These are phyloP conservation scores for Lasiodiplodia hormozganensis DNA, from an alignment of 2,329 filamentous ascomycete species.

Conservation along the genomic window DNA sequence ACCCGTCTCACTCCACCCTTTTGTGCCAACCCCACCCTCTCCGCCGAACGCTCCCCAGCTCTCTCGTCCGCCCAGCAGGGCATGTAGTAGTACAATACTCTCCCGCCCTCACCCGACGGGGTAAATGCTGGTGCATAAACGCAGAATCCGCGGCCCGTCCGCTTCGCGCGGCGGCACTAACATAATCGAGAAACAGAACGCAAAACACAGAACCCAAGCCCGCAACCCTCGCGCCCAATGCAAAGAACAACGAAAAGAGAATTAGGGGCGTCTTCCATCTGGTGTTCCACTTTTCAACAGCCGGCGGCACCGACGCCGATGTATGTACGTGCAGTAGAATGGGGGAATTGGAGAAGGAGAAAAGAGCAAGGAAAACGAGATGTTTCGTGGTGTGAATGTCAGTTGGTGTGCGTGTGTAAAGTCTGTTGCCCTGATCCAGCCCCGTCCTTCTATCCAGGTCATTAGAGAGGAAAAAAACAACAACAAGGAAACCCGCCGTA, in stretches of 20 bases:
- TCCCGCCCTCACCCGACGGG: conserved; percentile 31
- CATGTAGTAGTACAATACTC: conserved; percentile 32
- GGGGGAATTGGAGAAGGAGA: not conserved
- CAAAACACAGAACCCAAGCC: conserved; percentile 35
- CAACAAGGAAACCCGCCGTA: conserved; percentile 8
- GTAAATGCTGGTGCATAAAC: conserved; percentile 39
- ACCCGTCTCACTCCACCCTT: conserved; percentile 29
- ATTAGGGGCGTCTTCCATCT: conserved; percentile 9
- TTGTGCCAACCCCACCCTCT: conserved; percentile 16
- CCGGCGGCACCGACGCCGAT: conserved; percentile 21
- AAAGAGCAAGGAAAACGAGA: conserved; percentile 26
- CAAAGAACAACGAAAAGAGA: conserved; percentile 18
- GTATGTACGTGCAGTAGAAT: conserved; percentile 24
- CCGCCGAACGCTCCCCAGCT: conserved; percentile 28
- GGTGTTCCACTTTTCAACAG: conserved; percentile 19
- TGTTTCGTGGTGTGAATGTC: conserved; percentile 27
- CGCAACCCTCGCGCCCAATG: conserved; percentile 22
- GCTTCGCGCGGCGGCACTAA: conserved; percentile 30
- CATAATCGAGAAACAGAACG: conserved; percentile 42
- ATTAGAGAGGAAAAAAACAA: conserved; percentile 21
- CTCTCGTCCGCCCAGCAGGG: conserved; percentile 29
- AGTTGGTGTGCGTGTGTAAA: conserved; percentile 27
- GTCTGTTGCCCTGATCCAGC: conserved; percentile 27
- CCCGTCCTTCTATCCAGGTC: conserved; percentile 30
- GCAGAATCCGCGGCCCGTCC: conserved; percentile 38